Percentiles rank a stretch among this genome's conserved stretches.
These are phyloP conservation scores for Sechiopsis laciniata DNA, from an alignment of 306 rosid genomes.

Conservation along the genomic window DNA sequence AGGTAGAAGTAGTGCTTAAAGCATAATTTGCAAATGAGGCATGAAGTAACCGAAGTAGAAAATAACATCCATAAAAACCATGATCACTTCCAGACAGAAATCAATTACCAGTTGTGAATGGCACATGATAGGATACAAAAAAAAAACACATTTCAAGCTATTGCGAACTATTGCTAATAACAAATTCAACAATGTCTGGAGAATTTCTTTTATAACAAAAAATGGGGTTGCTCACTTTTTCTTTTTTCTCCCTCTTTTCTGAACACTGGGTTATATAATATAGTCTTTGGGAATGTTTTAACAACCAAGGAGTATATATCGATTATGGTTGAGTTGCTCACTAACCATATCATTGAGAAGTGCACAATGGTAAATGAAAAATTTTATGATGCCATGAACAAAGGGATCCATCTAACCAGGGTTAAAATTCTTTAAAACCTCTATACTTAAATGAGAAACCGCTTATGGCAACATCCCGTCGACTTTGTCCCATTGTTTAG, in stretches of 20 bases:
- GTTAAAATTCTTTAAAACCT: background rate
- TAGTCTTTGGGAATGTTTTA: too few species aligned
- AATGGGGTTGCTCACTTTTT: too few species aligned
- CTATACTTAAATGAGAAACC: background rate
- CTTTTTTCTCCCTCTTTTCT: too few species aligned
- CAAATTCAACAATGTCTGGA: background rate
- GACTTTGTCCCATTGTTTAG: background rate
- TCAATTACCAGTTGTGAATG: background rate
- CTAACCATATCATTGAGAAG: too few species aligned
- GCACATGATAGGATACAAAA: background rate
- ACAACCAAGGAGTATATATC: too few species aligned
- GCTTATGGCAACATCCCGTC: background rate
- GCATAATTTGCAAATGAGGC: background rate
- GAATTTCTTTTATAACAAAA: too few species aligned
- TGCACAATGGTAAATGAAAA: background rate
- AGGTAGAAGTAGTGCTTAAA: background rate
- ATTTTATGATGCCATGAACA: background rate
- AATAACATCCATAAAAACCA: background rate
- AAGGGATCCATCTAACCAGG: background rate
- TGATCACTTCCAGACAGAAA: background rate
- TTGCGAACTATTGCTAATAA: background rate
- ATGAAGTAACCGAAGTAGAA: background rate
- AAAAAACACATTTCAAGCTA: background rate
- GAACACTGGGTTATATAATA: too few species aligned
- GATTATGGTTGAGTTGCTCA: too few species aligned